A percentile compares a stretch with the other conserved stretches of the same genome.
These are phyloP conservation scores for Coemansia sp. DNA, from an alignment of 192 early-diverging fungal genomes.

Conservation along the genomic window DNA sequence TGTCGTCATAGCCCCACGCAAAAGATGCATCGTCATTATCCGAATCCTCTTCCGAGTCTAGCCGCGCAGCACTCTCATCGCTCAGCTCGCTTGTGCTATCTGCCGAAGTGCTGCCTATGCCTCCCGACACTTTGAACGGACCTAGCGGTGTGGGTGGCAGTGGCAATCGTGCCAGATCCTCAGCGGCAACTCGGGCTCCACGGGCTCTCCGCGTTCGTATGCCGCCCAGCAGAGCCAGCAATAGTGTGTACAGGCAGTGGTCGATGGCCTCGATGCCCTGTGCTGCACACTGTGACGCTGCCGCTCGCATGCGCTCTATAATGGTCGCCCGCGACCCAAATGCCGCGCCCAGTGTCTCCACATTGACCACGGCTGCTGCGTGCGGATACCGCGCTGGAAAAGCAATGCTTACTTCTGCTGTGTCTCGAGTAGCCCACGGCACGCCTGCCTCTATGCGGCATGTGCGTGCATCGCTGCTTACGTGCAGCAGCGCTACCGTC, in stretches of 20 bases:
- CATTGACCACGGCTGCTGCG: slow-evolving; percentile 3
- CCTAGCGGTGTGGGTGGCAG: slow-evolving; percentile 21
- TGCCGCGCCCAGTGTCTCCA: slow-evolving; percentile 12
- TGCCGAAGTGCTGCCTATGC: slow-evolving; percentile 1
- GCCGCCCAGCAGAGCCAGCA: slow-evolving; percentile 11
- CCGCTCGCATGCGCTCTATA: background rate
- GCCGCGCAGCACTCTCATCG: background rate
- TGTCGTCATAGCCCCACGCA: slow-evolving; percentile 15
- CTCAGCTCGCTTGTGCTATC: slow-evolving; percentile 3
- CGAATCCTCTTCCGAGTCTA: background rate
- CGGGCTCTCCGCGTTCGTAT: slow-evolving; percentile 13
- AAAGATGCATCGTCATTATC: slow-evolving; percentile 13
- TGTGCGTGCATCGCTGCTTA: slow-evolving; percentile 4
- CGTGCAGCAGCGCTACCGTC: slow-evolving; percentile 10
- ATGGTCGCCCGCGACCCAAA: slow-evolving; percentile 2
- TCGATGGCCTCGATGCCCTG: slow-evolving; percentile 25
- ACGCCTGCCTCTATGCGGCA: slow-evolving; percentile 23
- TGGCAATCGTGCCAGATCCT: slow-evolving; percentile 36
- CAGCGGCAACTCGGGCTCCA: slow-evolving; percentile 3
- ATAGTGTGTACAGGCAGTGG: slow-evolving; percentile 32
- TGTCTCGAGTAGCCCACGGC: slow-evolving; percentile 39
- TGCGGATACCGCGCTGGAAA: slow-evolving; percentile 35
- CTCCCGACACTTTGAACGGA: background rate
- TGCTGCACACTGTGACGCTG: slow-evolving; percentile 22
- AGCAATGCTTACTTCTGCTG: slow-evolving; percentile 9